Evolutionary conservation across 139 green algal genomes (phyloP), one percentile per base, ranked within the genome.

Genomic region (Coelastrella sp.): DNA sequence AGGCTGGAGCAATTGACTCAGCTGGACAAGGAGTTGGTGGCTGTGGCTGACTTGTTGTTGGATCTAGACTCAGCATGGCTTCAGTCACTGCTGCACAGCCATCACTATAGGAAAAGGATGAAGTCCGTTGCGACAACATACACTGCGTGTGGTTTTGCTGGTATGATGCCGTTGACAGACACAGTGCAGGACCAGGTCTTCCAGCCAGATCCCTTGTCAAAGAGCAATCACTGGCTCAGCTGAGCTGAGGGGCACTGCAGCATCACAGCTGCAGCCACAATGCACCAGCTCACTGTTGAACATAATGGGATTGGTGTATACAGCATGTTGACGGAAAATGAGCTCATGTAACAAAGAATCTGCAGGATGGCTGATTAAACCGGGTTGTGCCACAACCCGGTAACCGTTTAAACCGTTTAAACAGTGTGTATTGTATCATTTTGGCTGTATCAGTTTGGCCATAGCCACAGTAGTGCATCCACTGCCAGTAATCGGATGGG

Each of bases 141-240:
- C 75, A 71, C 75, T 7, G 51, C 75, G 5, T 82, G 75, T 25
- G 75, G 75, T 23, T 82, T 82, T 59, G 45, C 75, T 30, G 75
- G 75, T n/a, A 82, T 82, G 75, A 72, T 82, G 53, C 75, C 75
- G 25, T 7, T 62, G 6, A 60, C 13, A 11, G 71, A 79, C 13
- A 79, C 43, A 13, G n/a, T 79, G 5, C 71, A 79, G 25, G 41
- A 62, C 38, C 41, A 79, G 4, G 71, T 79, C 2, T 79, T 79
- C 21, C 53, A 64, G 21, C 53, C 53, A 32, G 21, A 5, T 64
- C 7, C 17, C 30, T 3, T 64, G 53, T 64, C 21, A 27, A 64
- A 64, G 53, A 64, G 53, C 53, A 64, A n/a, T 5, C 17, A 64
- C 17, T 64, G 53, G 53, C 27, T 64, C 17, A 64, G 53, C 27